phyloP scores from a whole-genome alignment of 2,329 filamentous ascomycete species.

The Cryphonectria radicalis region DNA sequence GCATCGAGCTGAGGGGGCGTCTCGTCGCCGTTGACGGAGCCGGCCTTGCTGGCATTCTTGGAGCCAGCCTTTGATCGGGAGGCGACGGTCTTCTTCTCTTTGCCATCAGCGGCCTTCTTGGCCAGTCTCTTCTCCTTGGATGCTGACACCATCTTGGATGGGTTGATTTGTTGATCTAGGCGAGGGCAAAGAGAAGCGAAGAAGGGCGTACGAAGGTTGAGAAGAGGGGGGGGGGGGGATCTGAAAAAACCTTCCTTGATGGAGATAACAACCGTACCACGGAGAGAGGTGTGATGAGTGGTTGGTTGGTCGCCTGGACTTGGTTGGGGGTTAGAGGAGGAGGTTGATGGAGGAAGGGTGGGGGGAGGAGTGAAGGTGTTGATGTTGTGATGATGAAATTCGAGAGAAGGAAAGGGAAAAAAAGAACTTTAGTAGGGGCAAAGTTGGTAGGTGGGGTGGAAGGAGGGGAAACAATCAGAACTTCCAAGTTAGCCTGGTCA shows the following conservation, averaged over 20 bases:
- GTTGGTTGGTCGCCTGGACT: not conserved
- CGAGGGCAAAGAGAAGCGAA: not conserved
- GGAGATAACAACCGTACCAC: not conserved
- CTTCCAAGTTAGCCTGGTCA: constrained; percentile 1
- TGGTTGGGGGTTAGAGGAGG: not conserved
- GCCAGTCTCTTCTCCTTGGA: constrained; percentile 75
- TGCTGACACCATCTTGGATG: constrained; percentile 66
- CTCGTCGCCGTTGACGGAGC: constrained; percentile 73
- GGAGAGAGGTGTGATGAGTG: not conserved
- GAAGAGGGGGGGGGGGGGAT: too few species aligned
- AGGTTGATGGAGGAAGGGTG: not conserved
- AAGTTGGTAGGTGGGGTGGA: constrained; percentile 13
- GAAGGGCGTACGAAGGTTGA: not conserved
- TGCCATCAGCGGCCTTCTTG: constrained; percentile 73
- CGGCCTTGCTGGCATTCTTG: constrained; percentile 65
- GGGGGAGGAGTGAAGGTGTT: not conserved
- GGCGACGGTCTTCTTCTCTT: constrained; percentile 77
- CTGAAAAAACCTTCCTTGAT: not conserved
- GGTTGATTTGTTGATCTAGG: constrained; percentile 1
- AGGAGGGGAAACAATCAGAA: constrained; percentile 19
- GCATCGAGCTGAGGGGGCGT: constrained; percentile 56
- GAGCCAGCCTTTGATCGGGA: constrained; percentile 69
- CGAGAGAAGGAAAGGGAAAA: constrained; percentile 3
- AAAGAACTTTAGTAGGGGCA: constrained; percentile 4
- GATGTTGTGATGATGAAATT: constrained; percentile 20